Percentiles rank a stretch among this genome's conserved stretches.
Evolutionary conservation across 495 filamentous ascomycete species (phyloP).

Genomic region (Talaromyces thailandensis): DNA sequence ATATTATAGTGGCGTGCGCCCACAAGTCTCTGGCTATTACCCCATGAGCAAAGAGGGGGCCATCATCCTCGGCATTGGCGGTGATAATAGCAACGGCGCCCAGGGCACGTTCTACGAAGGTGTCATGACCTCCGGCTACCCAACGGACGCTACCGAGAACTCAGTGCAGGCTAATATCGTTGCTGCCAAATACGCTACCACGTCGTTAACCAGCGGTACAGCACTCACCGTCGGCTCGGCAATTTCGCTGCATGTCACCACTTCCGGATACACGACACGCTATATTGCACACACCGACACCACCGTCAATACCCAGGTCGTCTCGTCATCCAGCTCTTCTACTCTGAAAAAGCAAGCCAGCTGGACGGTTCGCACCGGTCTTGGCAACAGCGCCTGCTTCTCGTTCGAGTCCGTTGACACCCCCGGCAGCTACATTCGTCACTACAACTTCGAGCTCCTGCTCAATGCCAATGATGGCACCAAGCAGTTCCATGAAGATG

Average conservation of each 20-base stretch:
- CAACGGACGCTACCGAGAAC: constrained; percentile 44
- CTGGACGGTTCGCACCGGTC: constrained; percentile 45
- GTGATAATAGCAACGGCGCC: constrained; percentile 44
- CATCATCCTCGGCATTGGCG: constrained; percentile 51
- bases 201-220: constrained; percentile 37
- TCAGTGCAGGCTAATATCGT: constrained; percentile 50
- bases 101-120: constrained; percentile 57
- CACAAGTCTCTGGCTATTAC: constrained; percentile 39
- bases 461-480: constrained; percentile 38
- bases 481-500: constrained; percentile 44
- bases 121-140: constrained; percentile 50
- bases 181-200: constrained; percentile 41
- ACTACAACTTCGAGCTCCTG: constrained; percentile 36
- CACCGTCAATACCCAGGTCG: constrained; percentile 41
- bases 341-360: constrained; percentile 39
- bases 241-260: constrained; percentile 42
- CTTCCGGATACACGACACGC: constrained; percentile 37
- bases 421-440: constrained; percentile 45
- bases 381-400: constrained; percentile 42
- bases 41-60: constrained; percentile 54
- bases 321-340: constrained; percentile 39
- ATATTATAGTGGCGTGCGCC: constrained; percentile 43
- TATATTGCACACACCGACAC: constrained; percentile 42
- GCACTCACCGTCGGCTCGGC: constrained; percentile 37
- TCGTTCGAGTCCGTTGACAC: constrained; percentile 50